These are phyloP conservation scores for Roridomyces roridus DNA, from an alignment of 768 basidiomycete species.

Conservation along the genomic window DNA sequence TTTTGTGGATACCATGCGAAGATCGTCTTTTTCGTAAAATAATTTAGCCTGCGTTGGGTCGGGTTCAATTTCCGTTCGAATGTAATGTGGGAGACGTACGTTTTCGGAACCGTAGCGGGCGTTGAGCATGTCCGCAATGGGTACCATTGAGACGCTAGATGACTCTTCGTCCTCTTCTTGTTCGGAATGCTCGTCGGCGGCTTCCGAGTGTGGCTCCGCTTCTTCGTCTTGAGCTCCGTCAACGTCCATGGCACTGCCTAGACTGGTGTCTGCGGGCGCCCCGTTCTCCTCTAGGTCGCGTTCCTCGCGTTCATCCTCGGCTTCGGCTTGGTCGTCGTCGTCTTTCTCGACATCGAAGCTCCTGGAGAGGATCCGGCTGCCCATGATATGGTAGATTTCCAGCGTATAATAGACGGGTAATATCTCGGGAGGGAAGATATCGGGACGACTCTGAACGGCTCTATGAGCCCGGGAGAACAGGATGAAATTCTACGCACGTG, in stretches of 20 bases:
- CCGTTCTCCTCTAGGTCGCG: conserved; percentile 27
- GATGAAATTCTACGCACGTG: conserved; percentile 49
- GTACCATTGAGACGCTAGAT: conserved; percentile 80
- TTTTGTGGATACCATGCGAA: conserved; percentile 85
- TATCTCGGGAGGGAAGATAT: conserved; percentile 68
- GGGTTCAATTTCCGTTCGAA: conserved; percentile 5
- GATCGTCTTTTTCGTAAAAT: conserved; percentile 73
- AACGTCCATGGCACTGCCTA: conserved; percentile 49
- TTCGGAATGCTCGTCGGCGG: conserved; percentile 41
- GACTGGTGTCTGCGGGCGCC: conserved; percentile 34
- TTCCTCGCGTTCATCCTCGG: too few relatives aligned
- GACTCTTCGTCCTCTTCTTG: conserved; percentile 48
- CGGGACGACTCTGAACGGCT: conserved; percentile 67
- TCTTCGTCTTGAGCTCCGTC: conserved; percentile 33
- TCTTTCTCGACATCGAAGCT: conserved; percentile 85
- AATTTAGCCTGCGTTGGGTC: conserved; percentile 75
- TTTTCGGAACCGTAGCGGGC: conserved; percentile 87
- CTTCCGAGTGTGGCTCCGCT: conserved; percentile 26
- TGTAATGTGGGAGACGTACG: conserved; percentile 48
- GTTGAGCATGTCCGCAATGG: conserved; percentile 96
- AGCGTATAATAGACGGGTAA: conserved; percentile 63
- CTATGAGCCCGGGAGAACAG: too few relatives aligned
- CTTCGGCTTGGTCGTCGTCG: conserved; percentile 45
- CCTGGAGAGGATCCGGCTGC: conserved; percentile 89
- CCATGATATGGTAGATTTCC: conserved; percentile 84